A percentile compares a stretch with the other conserved stretches of the same genome.
phyloP scores from a whole-genome alignment of 257 asterid species.

The Solanum medicagineum region DNA sequence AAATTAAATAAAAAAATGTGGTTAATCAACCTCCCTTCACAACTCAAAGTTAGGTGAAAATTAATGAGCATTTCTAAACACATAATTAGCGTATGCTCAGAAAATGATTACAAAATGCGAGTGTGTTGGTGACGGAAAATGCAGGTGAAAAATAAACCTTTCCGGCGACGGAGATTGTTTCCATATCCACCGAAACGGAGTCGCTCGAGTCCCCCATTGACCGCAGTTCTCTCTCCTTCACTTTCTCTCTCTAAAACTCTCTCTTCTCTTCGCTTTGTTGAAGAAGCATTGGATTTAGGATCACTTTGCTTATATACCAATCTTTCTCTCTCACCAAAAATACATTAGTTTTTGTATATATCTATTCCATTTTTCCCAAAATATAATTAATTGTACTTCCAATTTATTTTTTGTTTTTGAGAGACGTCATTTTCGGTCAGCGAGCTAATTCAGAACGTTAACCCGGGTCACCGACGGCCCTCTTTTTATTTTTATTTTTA shows the following conservation, averaged over 20 bases:
- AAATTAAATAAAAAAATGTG: not conserved
- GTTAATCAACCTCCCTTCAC: not conserved
- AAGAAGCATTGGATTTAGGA: conserved; percentile 44
- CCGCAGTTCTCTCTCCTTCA: conserved; percentile 10
- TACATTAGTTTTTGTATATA: not conserved
- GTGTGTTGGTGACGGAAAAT: not conserved
- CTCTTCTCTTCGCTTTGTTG: not conserved
- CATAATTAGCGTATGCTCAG: not conserved
- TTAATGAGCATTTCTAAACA: not conserved
- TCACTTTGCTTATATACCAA: conserved; percentile 43
- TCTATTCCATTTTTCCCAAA: not conserved
- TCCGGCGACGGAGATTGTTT: conserved; percentile 60
- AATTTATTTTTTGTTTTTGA: not conserved
- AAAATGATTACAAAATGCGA: not conserved
- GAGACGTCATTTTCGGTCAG: conserved; percentile 9
- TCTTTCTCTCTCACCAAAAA: conserved; percentile 7
- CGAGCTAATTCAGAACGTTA: conserved; percentile 3
- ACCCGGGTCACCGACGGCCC: conserved; percentile 21
- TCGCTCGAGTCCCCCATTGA: conserved; percentile 91
- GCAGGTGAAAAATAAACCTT: conserved; percentile 48
- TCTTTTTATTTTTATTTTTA: not conserved
- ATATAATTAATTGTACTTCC: not conserved
- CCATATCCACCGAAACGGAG: conserved; percentile 85
- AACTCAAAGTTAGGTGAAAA: not conserved
- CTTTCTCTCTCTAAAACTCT: conserved; percentile 1